A percentile compares a stretch with the other conserved stretches of the same genome.
These are phyloP conservation scores for Nematocida ironsii DNA, from an alignment of 371 early-diverging fungal species.

Conservation along the genomic window DNA sequence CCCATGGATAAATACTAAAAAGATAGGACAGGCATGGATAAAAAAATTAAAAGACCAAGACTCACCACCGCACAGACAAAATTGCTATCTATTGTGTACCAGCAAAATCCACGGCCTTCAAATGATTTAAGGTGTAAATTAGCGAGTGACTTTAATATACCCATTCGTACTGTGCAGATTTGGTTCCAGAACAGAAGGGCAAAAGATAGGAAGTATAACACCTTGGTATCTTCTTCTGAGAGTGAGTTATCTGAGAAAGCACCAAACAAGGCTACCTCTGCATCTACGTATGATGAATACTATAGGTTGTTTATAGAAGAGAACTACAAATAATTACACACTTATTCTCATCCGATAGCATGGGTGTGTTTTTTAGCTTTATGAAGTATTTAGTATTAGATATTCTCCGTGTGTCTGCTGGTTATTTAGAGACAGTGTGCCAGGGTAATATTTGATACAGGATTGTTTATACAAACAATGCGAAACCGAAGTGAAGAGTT, in stretches of 20 bases:
- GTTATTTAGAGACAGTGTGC: too few species aligned
- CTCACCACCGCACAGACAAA: slow-evolving; percentile 23
- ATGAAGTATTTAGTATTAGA: too few species aligned
- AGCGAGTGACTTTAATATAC: slow-evolving; percentile 54
- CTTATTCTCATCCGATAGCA: too few species aligned
- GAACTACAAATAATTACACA: background rate
- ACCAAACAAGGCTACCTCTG: background rate
- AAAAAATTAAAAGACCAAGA: slow-evolving; percentile 18
- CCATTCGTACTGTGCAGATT: slow-evolving; percentile 62
- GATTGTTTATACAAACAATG: background rate
- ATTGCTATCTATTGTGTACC: slow-evolving; percentile 32
- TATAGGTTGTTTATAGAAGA: slow-evolving; percentile 3
- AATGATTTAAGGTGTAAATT: slow-evolving; percentile 13
- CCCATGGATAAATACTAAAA: background rate
- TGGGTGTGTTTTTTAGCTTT: too few species aligned
- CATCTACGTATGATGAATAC: slow-evolving; percentile 10
- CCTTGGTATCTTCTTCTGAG: background rate
- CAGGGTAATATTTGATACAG: too few species aligned
- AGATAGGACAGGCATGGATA: background rate
- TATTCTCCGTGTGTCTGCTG: too few species aligned
- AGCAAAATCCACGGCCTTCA: slow-evolving; percentile 12
- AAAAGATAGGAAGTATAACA: slow-evolving; percentile 42
- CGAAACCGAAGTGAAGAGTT: slow-evolving; percentile 50
- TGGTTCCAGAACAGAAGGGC: slow-evolving; percentile 70
- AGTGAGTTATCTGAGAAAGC: background rate